Percentiles rank a stretch among this genome's conserved stretches.
phyloP scores from a whole-genome alignment of 306 rosid genomes.

The Rosa persica region DNA sequence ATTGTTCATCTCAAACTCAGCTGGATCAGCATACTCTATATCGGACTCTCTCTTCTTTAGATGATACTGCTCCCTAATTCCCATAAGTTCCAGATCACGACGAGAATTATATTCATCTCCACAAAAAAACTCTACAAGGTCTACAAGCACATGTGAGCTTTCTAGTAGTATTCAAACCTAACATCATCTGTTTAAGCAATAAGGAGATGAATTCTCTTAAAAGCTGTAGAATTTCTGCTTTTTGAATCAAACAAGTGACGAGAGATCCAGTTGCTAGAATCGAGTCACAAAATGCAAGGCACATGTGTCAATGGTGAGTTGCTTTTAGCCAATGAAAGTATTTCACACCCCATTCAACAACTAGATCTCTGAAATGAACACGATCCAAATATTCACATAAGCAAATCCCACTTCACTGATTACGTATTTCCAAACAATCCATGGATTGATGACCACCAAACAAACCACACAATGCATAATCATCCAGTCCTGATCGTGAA shows the following conservation, averaged over 20 bases:
- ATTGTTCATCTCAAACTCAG: neutral
- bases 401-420: neutral
- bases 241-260: neutral
- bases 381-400: neutral
- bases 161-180: conserved; percentile 3
- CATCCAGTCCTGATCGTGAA: too few relatives aligned
- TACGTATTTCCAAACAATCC: too few relatives aligned
- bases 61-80: neutral
- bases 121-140: too few relatives aligned
- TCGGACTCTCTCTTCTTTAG: neutral
- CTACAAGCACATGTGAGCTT: conserved; percentile 86
- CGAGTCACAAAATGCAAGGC: neutral
- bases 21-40: neutral
- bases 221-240: neutral
- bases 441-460: too few relatives aligned
- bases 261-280: neutral
- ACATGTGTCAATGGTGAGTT: neutral
- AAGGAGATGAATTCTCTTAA: neutral
- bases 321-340: neutral
- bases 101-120: too few relatives aligned
- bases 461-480: too few relatives aligned
- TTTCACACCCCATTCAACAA: neutral
- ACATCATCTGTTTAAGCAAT: neutral
- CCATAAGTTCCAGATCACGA: too few relatives aligned
- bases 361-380: neutral